These are phyloP conservation scores for Bryoglossum gracile DNA, from an alignment of 495 filamentous ascomycete genomes.

Conservation along the genomic window DNA sequence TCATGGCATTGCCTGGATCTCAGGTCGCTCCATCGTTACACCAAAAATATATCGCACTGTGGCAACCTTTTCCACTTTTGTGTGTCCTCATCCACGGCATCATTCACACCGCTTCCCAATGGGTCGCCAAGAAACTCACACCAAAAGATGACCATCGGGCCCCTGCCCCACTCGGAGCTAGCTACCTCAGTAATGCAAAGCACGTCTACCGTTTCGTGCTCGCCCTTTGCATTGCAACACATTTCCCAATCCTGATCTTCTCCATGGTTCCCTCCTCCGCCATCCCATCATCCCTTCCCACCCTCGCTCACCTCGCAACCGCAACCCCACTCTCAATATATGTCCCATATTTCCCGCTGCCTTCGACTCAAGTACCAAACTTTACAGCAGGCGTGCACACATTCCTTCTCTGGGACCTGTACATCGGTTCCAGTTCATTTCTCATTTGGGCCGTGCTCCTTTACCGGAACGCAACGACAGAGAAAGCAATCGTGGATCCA, in stretches of 20 bases:
- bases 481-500: conserved; percentile 14
- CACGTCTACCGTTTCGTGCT: conserved; percentile 49
- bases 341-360: conserved; percentile 25
- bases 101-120: background rate
- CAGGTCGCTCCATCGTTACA: conserved; percentile 39
- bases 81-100: conserved; percentile 29
- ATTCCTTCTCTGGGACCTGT: conserved; percentile 53
- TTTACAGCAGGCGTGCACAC: conserved; percentile 43
- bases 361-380: conserved; percentile 29
- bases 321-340: conserved; percentile 35
- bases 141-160: conserved; percentile 19
- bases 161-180: conserved; percentile 20
- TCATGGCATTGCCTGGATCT: conserved; percentile 47
- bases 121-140: background rate
- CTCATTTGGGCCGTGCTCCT: conserved; percentile 49
- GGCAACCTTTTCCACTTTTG: conserved; percentile 53
- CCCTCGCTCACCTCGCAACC: conserved; percentile 35
- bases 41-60: conserved; percentile 49
- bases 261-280: conserved; percentile 39
- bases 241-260: conserved; percentile 33
- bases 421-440: conserved; percentile 43
- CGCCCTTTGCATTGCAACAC: conserved; percentile 37
- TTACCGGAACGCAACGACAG: conserved; percentile 32
- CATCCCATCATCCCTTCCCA: background rate
- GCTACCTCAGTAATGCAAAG: conserved; percentile 35